Conservation (phyloP, 1,284 basidiomycete genomes). For the Sporisorium graminicola region DNA sequence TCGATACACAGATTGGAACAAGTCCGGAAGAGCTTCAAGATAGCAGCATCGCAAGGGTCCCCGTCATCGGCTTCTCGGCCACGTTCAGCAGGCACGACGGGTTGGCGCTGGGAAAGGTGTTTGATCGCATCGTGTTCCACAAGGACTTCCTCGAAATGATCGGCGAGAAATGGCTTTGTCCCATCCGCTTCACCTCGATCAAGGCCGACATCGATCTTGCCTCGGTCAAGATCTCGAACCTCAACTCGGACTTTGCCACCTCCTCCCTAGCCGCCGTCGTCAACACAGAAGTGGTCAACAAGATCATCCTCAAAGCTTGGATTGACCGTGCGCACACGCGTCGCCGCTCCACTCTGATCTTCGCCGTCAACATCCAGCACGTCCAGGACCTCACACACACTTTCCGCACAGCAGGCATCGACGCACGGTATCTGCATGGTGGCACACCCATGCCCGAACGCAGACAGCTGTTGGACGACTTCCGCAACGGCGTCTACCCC, state of each 20-base stretch:
- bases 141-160: conserved; percentile 92
- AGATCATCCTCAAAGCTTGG: conserved; percentile 65
- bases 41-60: conserved; percentile 71
- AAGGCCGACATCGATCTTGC: conserved; percentile 61
- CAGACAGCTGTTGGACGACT: conserved; percentile 77
- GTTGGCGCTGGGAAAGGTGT: conserved; percentile 86
- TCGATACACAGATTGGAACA: conserved; percentile 73
- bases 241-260: conserved; percentile 54
- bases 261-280: conserved; percentile 58
- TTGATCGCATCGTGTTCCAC: conserved; percentile 93
- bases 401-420: conserved; percentile 83
- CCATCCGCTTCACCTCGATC: conserved; percentile 66
- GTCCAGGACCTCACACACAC: conserved; percentile 80
- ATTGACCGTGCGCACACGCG: conserved; percentile 52
- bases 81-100: conserved; percentile 94
- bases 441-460: conserved; percentile 79
- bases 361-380: conserved; percentile 88
- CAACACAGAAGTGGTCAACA: conserved; percentile 61
- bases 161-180: conserved; percentile 81
- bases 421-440: conserved; percentile 83
- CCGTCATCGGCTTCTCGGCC: conserved; percentile 93
- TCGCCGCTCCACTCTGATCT: conserved; percentile 88
- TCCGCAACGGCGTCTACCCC: conserved; percentile 81
- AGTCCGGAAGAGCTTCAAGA: not conserved
- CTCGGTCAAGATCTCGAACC: conserved; percentile 41